Conservation (phyloP, 2,329 filamentous ascomycete genomes). For the Fusarium palustre region DNA sequence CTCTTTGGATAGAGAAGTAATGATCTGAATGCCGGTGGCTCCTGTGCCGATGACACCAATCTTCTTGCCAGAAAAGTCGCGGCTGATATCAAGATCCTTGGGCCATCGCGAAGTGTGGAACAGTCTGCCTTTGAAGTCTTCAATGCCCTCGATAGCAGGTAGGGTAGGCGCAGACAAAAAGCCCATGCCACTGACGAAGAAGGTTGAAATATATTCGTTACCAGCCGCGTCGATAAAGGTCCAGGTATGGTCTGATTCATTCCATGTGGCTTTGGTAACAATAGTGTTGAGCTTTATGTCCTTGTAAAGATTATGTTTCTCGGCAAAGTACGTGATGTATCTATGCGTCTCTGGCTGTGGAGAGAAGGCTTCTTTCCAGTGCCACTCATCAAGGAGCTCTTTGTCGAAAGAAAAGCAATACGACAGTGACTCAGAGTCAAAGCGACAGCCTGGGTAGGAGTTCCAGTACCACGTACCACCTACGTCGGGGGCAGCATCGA, state of each 20-base stretch:
- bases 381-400: conserved; percentile 35
- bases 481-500: conserved; percentile 38
- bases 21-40: conserved; percentile 37
- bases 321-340: conserved; percentile 58
- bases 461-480: conserved; percentile 47
- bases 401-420: conserved; percentile 50
- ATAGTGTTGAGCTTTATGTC: conserved; percentile 45
- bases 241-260: conserved; percentile 1
- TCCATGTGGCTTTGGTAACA: conserved; percentile 16
- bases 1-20: conserved; percentile 30
- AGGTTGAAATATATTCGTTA: not conserved
- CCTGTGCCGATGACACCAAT: conserved; percentile 35
- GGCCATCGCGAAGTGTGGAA: conserved; percentile 39
- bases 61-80: conserved; percentile 22
- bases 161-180: conserved; percentile 31
- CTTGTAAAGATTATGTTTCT: conserved; percentile 55
- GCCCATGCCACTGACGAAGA: conserved; percentile 33
- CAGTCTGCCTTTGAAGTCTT: conserved; percentile 17
- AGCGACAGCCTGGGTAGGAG: conserved; percentile 50
- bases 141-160: conserved; percentile 22
- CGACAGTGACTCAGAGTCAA: conserved; percentile 54
- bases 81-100: conserved; percentile 1
- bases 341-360: conserved; percentile 53
- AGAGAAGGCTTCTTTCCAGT: conserved; percentile 54
- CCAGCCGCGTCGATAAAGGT: conserved; percentile 15